A percentile compares a stretch with the other conserved stretches of the same genome.
Evolutionary conservation across 129 eudicot species (phyloP).

Genomic region (Dittrichia graveolens): DNA sequence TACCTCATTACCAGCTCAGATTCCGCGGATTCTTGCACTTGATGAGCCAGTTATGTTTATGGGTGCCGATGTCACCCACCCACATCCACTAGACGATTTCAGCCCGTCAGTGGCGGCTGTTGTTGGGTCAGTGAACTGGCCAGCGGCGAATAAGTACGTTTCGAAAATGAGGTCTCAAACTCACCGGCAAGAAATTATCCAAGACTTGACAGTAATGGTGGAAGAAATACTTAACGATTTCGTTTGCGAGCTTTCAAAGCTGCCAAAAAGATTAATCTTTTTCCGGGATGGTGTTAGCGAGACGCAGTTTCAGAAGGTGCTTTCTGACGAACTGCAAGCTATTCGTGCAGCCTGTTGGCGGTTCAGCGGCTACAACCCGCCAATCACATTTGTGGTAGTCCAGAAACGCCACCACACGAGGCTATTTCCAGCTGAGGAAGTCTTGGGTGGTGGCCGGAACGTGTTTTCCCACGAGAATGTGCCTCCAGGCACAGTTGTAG

Average conservation of each 20-base stretch:
- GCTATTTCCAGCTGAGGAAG: conserved; percentile 58
- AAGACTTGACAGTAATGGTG: conserved; percentile 75
- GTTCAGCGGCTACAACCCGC: conserved; percentile 68
- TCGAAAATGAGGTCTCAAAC: conserved; percentile 93
- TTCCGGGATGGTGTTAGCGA: conserved; percentile 98
- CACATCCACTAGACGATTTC: conserved; percentile 79
- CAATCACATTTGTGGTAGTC: conserved; percentile 79
- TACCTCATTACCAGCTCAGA: conserved; percentile 72
- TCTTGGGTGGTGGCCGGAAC: conserved; percentile 14
- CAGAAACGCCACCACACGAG: conserved; percentile 98
- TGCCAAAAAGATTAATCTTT: conserved; percentile 70
- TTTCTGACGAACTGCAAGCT: conserved; percentile 67
- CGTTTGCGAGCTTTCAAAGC: conserved; percentile 43
- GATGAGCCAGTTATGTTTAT: conserved; percentile 85
- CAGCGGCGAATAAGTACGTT: conserved; percentile 77
- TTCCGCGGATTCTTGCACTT: conserved; percentile 56
- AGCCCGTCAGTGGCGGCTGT: conserved; percentile 98
- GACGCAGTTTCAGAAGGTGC: conserved; percentile 87
- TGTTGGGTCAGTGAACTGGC: conserved; percentile 96
- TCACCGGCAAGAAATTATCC: conserved; percentile 86
- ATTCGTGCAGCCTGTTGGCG: conserved; percentile 55
- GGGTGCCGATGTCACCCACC: conserved; percentile 99
- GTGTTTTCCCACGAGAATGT: conserved; percentile 59
- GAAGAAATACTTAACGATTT: conserved; percentile 74
- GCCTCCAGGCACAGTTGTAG: conserved; percentile 96